Evolutionary conservation across 192 early-diverging fungal genomes (phyloP), one percentile per base, ranked within the genome.

Genomic region (Linnemannia zychae): DNA sequence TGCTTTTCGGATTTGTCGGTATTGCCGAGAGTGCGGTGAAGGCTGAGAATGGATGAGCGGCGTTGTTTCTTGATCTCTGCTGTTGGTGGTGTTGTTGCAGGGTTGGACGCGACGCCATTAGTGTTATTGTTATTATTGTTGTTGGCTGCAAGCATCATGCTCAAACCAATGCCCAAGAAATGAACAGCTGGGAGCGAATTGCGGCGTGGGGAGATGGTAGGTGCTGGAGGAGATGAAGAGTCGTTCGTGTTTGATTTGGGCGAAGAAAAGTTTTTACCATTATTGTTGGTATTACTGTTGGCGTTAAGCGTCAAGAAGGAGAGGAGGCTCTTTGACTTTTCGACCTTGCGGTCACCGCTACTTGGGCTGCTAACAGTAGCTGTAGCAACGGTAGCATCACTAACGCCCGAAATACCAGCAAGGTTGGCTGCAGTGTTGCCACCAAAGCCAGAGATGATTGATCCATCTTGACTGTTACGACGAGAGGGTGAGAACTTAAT

Each of bases 261-360:
- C 57, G 57, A 28, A 24, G 57, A 31, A 24, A 7, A 57, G 44
- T 20, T 63, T n/a, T 24, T 36, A 4, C 20, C 24, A 40, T 24
- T 24, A 40, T 16, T n/a, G 36, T 60, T 17, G 63, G 33, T 28
- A 31, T 36, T 7, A 15, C 28, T 2, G 40, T 44, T 44, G 40
- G 24, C 31, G 28, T 72, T 33, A 18, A 78, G 17, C 31, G 53
- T 71, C 40, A 78, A 22, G 13, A 57, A 78, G 1, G 70, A 70
- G 9, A 63, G 57, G 24, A 63, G 1, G 28, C 57, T 63, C 2
- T 24, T n/a, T 6, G 57, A 31, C 12, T 15, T 24, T 63, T 63
- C 28, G 12, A 31, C 57, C 57, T 63, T 63, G 13, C 52, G n/a
- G n/a, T 3, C 40, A 44, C 40, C 40, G 40, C 4, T 28, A 12